Percentiles rank a stretch among this genome's conserved stretches.
These are phyloP conservation scores for Diaporthe humulicola DNA, from an alignment of 2,329 filamentous ascomycete species.

Conservation along the genomic window DNA sequence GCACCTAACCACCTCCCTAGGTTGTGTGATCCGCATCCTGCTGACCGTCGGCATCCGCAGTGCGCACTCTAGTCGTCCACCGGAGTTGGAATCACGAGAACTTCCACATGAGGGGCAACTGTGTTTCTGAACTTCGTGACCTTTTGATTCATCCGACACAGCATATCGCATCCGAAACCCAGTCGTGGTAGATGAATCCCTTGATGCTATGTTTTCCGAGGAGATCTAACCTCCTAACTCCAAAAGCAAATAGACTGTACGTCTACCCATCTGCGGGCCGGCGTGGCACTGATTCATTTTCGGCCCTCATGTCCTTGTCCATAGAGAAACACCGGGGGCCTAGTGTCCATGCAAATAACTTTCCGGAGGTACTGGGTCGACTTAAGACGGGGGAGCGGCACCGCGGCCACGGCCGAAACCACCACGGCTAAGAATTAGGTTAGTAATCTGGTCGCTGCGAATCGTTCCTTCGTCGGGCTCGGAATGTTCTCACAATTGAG, in stretches of 20 bases:
- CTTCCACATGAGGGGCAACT: not conserved
- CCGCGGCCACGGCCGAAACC: slow-evolving; percentile 91
- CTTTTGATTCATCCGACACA: slow-evolving; percentile 40
- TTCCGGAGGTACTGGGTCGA: slow-evolving; percentile 52
- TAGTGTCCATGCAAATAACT: slow-evolving; percentile 41
- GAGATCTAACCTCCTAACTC: slow-evolving; percentile 50
- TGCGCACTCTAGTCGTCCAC: not conserved
- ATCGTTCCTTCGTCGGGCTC: slow-evolving; percentile 30
- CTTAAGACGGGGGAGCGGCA: slow-evolving; percentile 77
- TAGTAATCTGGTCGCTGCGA: slow-evolving; percentile 51
- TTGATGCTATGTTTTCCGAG: slow-evolving; percentile 50
- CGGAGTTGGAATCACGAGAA: slow-evolving; percentile 17
- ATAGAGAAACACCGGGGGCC: slow-evolving; percentile 38
- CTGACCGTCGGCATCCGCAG: not conserved
- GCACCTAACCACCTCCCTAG: not conserved
- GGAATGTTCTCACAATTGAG: slow-evolving; percentile 78
- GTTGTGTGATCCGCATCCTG: not conserved
- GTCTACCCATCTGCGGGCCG: slow-evolving; percentile 47
- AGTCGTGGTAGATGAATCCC: slow-evolving; percentile 42
- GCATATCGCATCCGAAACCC: slow-evolving; percentile 40
- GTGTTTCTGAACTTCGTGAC: slow-evolving; percentile 36
- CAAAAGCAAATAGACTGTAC: slow-evolving; percentile 48
- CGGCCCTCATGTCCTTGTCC: slow-evolving; percentile 43
- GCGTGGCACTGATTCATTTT: slow-evolving; percentile 44
- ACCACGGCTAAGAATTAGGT: slow-evolving; percentile 73